Base-by-base conservation (phyloP, 495 filamentous ascomycete genomes). In the Parathielavia hyrcaniae region DNA sequence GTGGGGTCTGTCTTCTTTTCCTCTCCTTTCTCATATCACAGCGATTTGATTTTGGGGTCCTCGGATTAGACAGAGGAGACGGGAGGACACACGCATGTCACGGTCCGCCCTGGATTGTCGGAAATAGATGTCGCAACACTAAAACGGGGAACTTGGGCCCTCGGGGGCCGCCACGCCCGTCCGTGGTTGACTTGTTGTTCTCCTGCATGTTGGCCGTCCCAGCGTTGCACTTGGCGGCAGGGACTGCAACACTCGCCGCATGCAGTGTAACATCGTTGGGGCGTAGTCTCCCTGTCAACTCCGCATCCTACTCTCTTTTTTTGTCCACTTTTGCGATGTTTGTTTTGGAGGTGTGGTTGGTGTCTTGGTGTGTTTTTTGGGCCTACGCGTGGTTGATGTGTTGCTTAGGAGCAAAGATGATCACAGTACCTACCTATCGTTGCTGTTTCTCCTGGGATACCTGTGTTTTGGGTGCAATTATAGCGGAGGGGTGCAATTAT, bases 251-350 rank as follows among this genome's bases (percentile, higher is more conserved):
- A 6, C 26, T 32, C 41, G 44, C 20, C 23, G 53, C 14, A 10
- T 56, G 44, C 44, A 26, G 20, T 56, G 44, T 10, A 56, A 56
- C 53, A 12, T 32, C 4, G 43, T 56, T 56, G 53, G 26, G 6
- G 6, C 3, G 43, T 34, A 38, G 34, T 38, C 53, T 48, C 43
- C n/a, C 30, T 44, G 10, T 39, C 53, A 47, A 48, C 44, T 40
- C 12, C 26, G 43, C 53, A 39, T 40, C 9, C n/a, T n/a, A n/a
- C n/a, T n/a, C 41, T 16, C 22, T n/a, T 47, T 22, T 12, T 32
- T 2, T 6, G 26, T 6, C 26, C 6, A 30, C 26, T 30, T 30
- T 30, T 30, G 26, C 6, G 26, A 30, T 6, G 26, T 6, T 30
- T 30, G 26, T 6, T 6, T 30, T 30, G 26, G 26, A 30, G 26